Evolutionary conservation across 2,329 filamentous ascomycete genomes (phyloP), one percentile per base, ranked within the genome.

Genomic region (Fusarium poae): DNA sequence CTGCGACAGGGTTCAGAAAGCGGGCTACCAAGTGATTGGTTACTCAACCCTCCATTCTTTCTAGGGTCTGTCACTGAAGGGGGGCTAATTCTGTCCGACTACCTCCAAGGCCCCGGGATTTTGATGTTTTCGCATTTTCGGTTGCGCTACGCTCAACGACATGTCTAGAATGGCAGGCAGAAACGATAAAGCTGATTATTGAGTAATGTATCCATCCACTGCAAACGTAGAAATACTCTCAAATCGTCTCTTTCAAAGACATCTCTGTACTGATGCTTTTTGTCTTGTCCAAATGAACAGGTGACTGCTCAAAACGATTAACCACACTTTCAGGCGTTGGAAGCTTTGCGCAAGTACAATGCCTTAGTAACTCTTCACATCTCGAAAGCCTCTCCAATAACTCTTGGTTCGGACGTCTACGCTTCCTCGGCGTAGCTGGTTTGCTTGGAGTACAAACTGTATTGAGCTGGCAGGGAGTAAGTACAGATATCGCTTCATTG

Each of bases 381-480:
- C 61, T 65, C 1, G 61, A 55, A 11, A 65, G 61, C 3, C 62
- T 65, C 1, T 65, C 61, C 7, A 77, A 48, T 1, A 77, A 56
- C 29, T 77, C 75, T 45, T 77, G 71, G 16, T 72, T 76, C 18
- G 72, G 73, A 18, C 74, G 71, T 32, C 73, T 71, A 21, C 75
- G 74, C 61, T 75, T 76, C 25, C 74, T 74, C 20, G 74, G 73
- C 20, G 74, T 70, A 40, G 75, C 75, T 27, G 75, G 75, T 11
- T 60, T 68, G 27, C 74, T 77, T 29, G 75, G 73, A 16, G 70
- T 69, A 40, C 75, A 77, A 13, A 58, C 49, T 18, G 65, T 58
- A 12, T 75, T 71, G 12, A 75, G 67, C 75, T 77, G n/a, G 12
- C 3, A 21, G 12, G 13, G 6, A 25, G 37, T 56, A n/a, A 44